Evolutionary conservation across 441 rosid genomes (phyloP), one percentile per base, ranked within the genome.

Genomic region (Gossypium gossypioides): DNA sequence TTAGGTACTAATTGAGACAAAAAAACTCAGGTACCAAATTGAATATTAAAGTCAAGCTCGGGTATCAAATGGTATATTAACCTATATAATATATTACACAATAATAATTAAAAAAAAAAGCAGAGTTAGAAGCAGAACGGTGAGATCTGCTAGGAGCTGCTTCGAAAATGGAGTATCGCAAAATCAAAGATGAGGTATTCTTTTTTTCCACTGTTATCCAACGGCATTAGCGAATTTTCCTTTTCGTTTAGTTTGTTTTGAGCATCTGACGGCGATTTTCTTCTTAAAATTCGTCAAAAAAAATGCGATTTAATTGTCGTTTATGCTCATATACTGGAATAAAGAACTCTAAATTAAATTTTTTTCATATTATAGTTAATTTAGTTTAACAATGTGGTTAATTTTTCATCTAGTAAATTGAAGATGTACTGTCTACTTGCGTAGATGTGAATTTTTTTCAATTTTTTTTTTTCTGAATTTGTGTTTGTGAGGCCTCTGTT

Each of bases 151-250:
- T 48, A 51, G 62, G 9, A 8, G 71, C 69, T 2, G 74, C 42
- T 34, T 56, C 51, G 75, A 4, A 68, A 79, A 90, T 92, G 97
- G 97, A 92, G 73, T 85, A 88, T 54, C 79, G 87, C 72, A 92
- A 87, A 79, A 82, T 92, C 81, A 90, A 89, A 82, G 92, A 85
- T 27, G 89, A 88, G 94, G 96, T 91, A 68, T 18, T 57, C 18
- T 37, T 6, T 50, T 6, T 44, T 10, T n/a, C 54, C 54, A 12
- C 22, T 22, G 42, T 27, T 32, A 5, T 32, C 37, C 6, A 67
- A 48, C 44, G 8, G 54, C 37, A 13, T 40, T 24, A 15, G 16
- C 63, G 2, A 29, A 6, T 16, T 3, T 25, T 44, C 8, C 0
- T 15, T 57, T 54, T n/a, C 4, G 1, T 22, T 56, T 55, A 62